Percentiles rank a stretch among this genome's conserved stretches.
phyloP scores from a whole-genome alignment of 2,329 filamentous ascomycete genomes.

The Colletotrichum cereale region DNA sequence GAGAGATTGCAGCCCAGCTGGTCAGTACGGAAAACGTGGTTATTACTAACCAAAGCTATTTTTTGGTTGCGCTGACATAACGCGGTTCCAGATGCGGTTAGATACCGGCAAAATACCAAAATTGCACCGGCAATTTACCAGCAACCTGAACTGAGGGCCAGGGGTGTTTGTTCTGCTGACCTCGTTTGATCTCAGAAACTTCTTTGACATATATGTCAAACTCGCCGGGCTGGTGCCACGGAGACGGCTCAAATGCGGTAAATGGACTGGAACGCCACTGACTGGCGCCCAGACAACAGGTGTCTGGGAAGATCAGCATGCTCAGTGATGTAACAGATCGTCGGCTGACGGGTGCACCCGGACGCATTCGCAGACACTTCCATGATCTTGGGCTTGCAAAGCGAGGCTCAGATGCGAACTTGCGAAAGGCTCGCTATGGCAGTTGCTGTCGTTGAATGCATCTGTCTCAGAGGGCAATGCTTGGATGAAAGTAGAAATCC shows the following conservation, averaged over 20 bases:
- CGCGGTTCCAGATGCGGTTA: too few species aligned
- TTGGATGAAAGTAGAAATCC: neutral
- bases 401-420: neutral
- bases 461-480: constrained; percentile 15
- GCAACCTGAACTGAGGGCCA: neutral
- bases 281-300: constrained; percentile 24
- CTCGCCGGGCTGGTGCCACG: neutral
- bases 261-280: constrained; percentile 8
- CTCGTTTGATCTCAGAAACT: neutral
- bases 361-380: constrained; percentile 21
- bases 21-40: too few species aligned
- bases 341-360: constrained; percentile 17
- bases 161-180: neutral
- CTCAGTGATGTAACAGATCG: constrained; percentile 36
- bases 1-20: too few species aligned
- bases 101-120: too few species aligned
- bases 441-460: constrained; percentile 15
- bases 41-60: too few species aligned
- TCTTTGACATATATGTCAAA: constrained; percentile 8
- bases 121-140: too few species aligned
- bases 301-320: constrained; percentile 14
- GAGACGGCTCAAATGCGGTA: neutral
- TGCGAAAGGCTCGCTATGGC: constrained; percentile 3
- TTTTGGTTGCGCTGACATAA: too few species aligned
- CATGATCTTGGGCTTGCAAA: neutral